phyloP scores from a whole-genome alignment of 169 alveolate species.

The Plasmodium gallinaceum region DNA sequence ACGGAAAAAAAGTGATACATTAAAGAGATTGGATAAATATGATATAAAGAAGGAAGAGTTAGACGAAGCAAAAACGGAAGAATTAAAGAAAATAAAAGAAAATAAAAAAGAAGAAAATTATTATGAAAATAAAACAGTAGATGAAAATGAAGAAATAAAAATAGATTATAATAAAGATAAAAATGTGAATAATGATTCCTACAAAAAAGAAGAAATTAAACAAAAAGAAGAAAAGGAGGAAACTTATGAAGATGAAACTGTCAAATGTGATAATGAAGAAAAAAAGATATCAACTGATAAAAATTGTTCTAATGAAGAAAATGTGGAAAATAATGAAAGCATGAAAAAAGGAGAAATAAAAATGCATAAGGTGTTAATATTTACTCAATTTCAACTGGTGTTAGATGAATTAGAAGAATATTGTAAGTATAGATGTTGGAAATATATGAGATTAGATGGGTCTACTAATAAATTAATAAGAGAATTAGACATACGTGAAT shows the following conservation, averaged over 20 bases:
- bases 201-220: constrained; percentile 10
- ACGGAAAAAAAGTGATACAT: constrained; percentile 34
- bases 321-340: neutral
- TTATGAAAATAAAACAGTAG: constrained; percentile 12
- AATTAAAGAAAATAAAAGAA: neutral
- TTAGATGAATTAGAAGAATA: constrained; percentile 92
- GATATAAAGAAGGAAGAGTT: constrained; percentile 4
- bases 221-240: constrained; percentile 23
- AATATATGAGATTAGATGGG: constrained; percentile 93
- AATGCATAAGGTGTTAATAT: constrained; percentile 91
- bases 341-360: constrained; percentile 16
- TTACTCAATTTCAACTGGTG: constrained; percentile 93
- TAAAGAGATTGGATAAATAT: constrained; percentile 36
- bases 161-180: neutral
- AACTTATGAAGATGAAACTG: neutral
- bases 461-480: constrained; percentile 91
- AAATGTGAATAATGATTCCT: neutral
- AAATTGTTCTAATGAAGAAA: neutral
- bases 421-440: constrained; percentile 92
- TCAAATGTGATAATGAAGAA: neutral
- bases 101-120: constrained; percentile 9
- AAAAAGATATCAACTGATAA: neutral
- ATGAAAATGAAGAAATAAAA: neutral
- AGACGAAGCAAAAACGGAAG: constrained; percentile 31
- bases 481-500: constrained; percentile 92